A percentile compares a stretch with the other conserved stretches of the same genome.
phyloP scores from a whole-genome alignment of 148 eudicot species.

The Vaccinium macrocarpon region DNA sequence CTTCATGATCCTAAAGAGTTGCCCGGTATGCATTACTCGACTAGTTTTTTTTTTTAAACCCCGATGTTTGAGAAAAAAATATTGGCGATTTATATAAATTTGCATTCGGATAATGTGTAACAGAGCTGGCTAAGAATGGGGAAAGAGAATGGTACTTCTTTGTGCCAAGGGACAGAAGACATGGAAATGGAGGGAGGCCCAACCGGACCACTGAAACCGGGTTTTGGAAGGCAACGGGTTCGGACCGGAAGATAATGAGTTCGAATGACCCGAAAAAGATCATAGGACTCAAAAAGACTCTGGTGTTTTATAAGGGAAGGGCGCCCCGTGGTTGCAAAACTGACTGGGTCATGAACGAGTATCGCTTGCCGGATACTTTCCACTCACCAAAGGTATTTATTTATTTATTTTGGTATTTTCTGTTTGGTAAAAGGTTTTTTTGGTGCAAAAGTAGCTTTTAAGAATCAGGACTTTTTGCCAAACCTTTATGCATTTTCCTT shows the following conservation, averaged over 20 bases:
- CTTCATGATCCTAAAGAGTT: constrained; percentile 72
- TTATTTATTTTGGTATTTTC: constrained; percentile 28
- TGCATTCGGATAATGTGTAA: neutral
- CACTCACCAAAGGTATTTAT: constrained; percentile 43
- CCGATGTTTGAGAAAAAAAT: neutral
- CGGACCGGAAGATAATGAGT: constrained; percentile 61
- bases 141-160: constrained; percentile 95
- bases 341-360: constrained; percentile 93
- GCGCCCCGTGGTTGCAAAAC: constrained; percentile 78
- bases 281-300: constrained; percentile 69
- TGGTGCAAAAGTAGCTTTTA: constrained; percentile 4
- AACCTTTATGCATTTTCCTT: neutral
- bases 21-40: constrained; percentile 42
- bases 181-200: constrained; percentile 75
- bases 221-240: constrained; percentile 96
- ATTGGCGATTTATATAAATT: neutral
- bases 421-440: neutral
- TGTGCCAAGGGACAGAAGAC: constrained; percentile 75
- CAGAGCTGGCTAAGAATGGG: constrained; percentile 78
- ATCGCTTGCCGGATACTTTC: constrained; percentile 57
- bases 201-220: constrained; percentile 77
- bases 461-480: neutral
- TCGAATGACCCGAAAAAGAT: constrained; percentile 50
- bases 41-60: neutral
- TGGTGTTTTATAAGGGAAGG: constrained; percentile 81